Conservation (phyloP, 164 flowering plant species). For the Paratinospora sagittata region DNA sequence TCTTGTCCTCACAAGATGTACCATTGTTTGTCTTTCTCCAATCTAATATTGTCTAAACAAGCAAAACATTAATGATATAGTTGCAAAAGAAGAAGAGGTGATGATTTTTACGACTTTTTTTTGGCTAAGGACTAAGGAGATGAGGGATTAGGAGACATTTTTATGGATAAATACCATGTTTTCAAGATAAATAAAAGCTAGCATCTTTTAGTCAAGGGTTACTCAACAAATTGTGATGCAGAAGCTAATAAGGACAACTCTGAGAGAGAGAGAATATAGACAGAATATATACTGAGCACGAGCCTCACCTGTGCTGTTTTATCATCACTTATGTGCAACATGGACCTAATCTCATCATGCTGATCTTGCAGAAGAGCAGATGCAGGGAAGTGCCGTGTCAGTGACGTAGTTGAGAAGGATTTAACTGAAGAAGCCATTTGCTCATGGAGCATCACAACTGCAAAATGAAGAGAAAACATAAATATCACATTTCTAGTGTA, state of each 20-base stretch:
- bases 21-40: constrained; percentile 27
- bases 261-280: not conserved
- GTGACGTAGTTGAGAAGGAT: constrained; percentile 32
- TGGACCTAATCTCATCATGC: constrained; percentile 44
- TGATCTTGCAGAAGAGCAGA: constrained; percentile 62
- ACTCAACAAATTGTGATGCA: not conserved
- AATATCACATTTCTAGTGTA: too few species aligned
- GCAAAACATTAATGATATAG: not conserved
- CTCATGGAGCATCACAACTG: constrained; percentile 50
- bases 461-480: constrained; percentile 14
- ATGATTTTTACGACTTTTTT: not conserved
- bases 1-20: constrained; percentile 26
- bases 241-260: not conserved
- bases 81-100: not conserved
- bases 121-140: not conserved
- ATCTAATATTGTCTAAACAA: constrained; percentile 34
- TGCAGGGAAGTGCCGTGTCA: constrained; percentile 39
- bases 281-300: not conserved
- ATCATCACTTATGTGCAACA: constrained; percentile 37
- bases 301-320: constrained; percentile 40
- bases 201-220: not conserved
- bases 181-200: not conserved
- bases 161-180: not conserved
- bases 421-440: constrained; percentile 34
- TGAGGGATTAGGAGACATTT: not conserved